Evolutionary conservation across 2,329 filamentous ascomycete species (phyloP).

Genomic region (Fusarium pininemorale): DNA sequence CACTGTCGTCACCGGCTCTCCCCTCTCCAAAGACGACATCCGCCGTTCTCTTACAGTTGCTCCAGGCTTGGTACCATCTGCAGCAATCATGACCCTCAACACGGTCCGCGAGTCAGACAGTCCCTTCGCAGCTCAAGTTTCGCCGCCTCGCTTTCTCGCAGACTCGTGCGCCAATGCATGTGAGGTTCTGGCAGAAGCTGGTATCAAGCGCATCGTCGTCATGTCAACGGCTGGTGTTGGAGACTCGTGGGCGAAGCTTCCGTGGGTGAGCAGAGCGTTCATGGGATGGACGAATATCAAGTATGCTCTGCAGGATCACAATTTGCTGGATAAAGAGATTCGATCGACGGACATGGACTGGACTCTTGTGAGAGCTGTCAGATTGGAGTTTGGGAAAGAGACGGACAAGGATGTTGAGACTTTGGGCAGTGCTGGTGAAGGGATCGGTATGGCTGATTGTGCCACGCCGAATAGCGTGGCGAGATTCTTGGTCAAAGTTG

Average conservation of each 20-base stretch:
- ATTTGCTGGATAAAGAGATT: slow-evolving; percentile 50
- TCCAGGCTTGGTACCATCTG: slow-evolving; percentile 38
- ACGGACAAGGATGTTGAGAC: slow-evolving; percentile 32
- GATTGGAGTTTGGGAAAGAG: slow-evolving; percentile 41
- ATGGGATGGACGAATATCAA: slow-evolving; percentile 53
- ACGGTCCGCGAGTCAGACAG: slow-evolving; percentile 51
- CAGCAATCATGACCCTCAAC: slow-evolving; percentile 52
- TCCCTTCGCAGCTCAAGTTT: slow-evolving; percentile 51
- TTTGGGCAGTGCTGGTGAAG: slow-evolving; percentile 44
- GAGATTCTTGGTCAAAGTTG: slow-evolving; percentile 48
- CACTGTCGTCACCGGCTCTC: slow-evolving; percentile 47
- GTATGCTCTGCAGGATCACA: slow-evolving; percentile 51
- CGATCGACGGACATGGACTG: slow-evolving; percentile 47
- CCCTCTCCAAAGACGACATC: slow-evolving; percentile 49
- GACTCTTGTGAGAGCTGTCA: slow-evolving; percentile 49
- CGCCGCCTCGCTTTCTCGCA: slow-evolving; percentile 51
- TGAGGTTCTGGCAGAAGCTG: slow-evolving; percentile 45
- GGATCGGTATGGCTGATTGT: slow-evolving; percentile 46
- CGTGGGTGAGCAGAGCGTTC: slow-evolving; percentile 48
- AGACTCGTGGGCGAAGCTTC: slow-evolving; percentile 49
- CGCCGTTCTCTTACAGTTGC: slow-evolving; percentile 34
- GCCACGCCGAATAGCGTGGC: slow-evolving; percentile 43
- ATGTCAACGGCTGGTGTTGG: slow-evolving; percentile 53
- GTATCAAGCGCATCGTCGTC: slow-evolving; percentile 47
- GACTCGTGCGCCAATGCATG: slow-evolving; percentile 50